Base-by-base conservation (phyloP, 345 rosid species). In the Microthlaspi erraticum region DNA sequence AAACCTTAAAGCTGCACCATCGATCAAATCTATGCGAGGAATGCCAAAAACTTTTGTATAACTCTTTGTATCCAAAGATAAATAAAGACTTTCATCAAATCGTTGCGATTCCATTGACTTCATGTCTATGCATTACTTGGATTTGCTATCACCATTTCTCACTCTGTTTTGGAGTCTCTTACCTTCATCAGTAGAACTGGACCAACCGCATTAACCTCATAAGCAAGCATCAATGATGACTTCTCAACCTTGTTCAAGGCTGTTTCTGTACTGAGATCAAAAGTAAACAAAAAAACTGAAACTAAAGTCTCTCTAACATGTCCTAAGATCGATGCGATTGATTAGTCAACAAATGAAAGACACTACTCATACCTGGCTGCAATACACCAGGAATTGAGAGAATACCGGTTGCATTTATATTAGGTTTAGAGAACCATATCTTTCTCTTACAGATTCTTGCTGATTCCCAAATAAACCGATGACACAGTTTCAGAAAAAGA, bases 341-440 rank as follows among this genome's bases (percentile, higher is more conserved):
- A 60, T 60, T 53, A 12, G 59, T 60, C 5, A 72, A 46, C 32
- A 32, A 48, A 66, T 33, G 12, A 50, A 38, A 10, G 52, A 64
- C 38, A 66, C 38, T 58, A 34, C 23, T 42, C 68, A 60, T 70
- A 93, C 98, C 98, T 74, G 98, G 97, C 53, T 88, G 96, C 72
- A 93, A 16, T 18, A 87, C 87, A 73, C 82, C 77, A n/a, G 92
- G 90, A 52, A 91, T 87, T 2, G 94, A 88, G 37, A 91, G 96
- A 76, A 93, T 86, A 64, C 96, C 96, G 4, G 98, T 82, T 39
- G 97, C 92, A 82, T 93, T 93, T 62, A 91, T 75, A 93, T 94
- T 80, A 91, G 86, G 78, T 89, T 91, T 68, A 93, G 77, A 43
- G 78, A 86, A 77, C 92, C 92, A 75, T 81, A 85, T 75, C 58